A percentile compares a stretch with the other conserved stretches of the same genome.
These are phyloP conservation scores for Jatropha podagrica DNA, from an alignment of 441 rosid genomes.

Conservation along the genomic window DNA sequence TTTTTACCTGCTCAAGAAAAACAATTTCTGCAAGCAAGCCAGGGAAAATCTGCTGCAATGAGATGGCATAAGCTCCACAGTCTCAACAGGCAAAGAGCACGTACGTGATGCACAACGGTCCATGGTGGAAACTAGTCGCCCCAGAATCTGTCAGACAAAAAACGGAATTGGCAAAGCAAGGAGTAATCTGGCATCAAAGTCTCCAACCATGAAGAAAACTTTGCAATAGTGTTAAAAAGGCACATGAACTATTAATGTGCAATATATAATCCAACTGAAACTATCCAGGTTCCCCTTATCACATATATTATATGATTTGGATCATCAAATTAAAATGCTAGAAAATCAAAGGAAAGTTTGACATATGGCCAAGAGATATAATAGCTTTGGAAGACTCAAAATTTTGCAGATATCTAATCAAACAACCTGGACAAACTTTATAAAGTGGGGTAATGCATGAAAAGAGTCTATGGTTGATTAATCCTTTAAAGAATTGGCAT, in stretches of 20 bases:
- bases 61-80: slow-evolving; percentile 93
- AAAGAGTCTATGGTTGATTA: background rate
- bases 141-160: slow-evolving; percentile 59
- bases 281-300: background rate
- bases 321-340: background rate
- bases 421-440: background rate
- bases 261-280: background rate
- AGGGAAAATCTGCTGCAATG: slow-evolving; percentile 94
- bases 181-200: background rate
- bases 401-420: background rate
- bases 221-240: background rate
- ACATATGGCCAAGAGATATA: background rate
- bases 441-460: background rate
- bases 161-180: slow-evolving; percentile 15
- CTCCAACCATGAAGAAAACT: background rate
- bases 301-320: background rate
- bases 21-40: slow-evolving; percentile 82
- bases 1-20: slow-evolving; percentile 82
- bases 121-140: slow-evolving; percentile 76
- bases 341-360: background rate
- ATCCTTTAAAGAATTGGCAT: too few species aligned
- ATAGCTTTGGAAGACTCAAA: background rate
- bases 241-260: background rate
- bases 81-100: slow-evolving; percentile 90
- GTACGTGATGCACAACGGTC: slow-evolving; percentile 99